Evolutionary conservation across 768 basidiomycete genomes (phyloP), one percentile per base, ranked within the genome.

Genomic region (Pulveroboletus frians): DNA sequence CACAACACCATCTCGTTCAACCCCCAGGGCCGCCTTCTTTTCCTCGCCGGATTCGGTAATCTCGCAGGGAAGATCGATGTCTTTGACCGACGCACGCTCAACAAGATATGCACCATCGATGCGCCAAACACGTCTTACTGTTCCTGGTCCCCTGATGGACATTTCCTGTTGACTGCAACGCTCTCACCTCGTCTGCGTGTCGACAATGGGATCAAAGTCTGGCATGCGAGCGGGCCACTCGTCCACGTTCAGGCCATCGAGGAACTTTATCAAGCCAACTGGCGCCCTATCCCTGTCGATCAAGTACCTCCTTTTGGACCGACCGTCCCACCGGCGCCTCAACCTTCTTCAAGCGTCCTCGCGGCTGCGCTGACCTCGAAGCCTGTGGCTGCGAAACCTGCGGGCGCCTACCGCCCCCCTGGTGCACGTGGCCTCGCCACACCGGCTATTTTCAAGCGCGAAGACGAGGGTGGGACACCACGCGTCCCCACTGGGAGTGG

Each of bases 171-270:
- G 57, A 97, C 95, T 8, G 92, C 94, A 3, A 97, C 92, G 0
- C 79, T 98, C n/a, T 93, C 89, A 15, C 96, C 96, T 0, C 82
- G 96, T 20, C 72, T 98, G 42, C 83, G 96, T 34, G 96, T 99
- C 51, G 96, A 99, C 72, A 98, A 98, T 58, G 93, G 94, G 1
- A 83, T 98, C 68, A 96, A 94, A 72, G 77, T 99, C 52, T 97
- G 87, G 88, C 93, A 95, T 66, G 93, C 90, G 66, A 77, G 83
- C 0, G 94, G 96, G 9, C 77, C 83, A 1, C 78, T 98, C n/a
- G 63, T 96, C 46, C 92, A 97, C 54, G 72, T 88, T 17, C 91
- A 96, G 64, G 61, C 73, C 40, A 69, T 82, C 46, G 92, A 96
- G 4, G 95, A 98, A 64, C 77, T 96, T 13, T 98, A 97, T 68